A percentile compares a stretch with the other conserved stretches of the same genome.
Conservation (phyloP, 2,329 filamentous ascomycete species). For the Penicillium olsonii region DNA sequence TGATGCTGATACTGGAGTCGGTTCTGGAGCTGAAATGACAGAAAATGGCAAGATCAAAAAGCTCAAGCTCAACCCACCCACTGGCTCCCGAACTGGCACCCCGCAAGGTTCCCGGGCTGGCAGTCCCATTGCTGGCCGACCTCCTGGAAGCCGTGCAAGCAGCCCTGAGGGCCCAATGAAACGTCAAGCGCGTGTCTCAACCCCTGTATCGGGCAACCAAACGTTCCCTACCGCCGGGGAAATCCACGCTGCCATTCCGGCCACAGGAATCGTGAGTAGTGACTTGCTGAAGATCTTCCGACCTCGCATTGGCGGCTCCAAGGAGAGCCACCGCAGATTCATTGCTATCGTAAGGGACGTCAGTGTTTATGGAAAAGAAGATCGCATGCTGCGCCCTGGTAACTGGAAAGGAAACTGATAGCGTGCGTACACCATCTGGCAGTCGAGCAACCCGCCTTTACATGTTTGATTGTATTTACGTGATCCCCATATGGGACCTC, state of each 20-base stretch:
- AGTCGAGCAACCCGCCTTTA: too few relatives aligned
- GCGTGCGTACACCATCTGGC: too few relatives aligned
- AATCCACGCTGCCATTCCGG: conserved; percentile 50
- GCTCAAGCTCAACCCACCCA: conserved; percentile 50
- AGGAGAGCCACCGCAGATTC: conserved; percentile 44
- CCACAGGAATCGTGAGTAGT: conserved; percentile 46
- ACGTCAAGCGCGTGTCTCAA: conserved; percentile 32
- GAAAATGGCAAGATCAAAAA: conserved; percentile 50
- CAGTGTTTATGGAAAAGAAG: conserved; percentile 45
- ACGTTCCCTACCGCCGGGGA: conserved; percentile 49
- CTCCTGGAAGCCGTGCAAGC: conserved; percentile 40
- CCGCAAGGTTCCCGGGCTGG: conserved; percentile 52
- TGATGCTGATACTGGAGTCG: conserved; percentile 58
- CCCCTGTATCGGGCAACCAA: conserved; percentile 28
- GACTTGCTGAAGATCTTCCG: conserved; percentile 48
- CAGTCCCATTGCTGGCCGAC: conserved; percentile 44
- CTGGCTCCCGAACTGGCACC: conserved; percentile 41
- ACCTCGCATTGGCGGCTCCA: conserved; percentile 43
- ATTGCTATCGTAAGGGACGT: conserved; percentile 49
- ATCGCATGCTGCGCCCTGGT: conserved; percentile 43
- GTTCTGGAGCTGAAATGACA: conserved; percentile 48
- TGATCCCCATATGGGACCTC: not conserved
- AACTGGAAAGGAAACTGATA: conserved; percentile 32
- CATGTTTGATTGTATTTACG: not conserved
- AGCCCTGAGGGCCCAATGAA: conserved; percentile 38